Conservation (phyloP, 495 filamentous ascomycete genomes). For the Chaetomium tenue region DNA sequence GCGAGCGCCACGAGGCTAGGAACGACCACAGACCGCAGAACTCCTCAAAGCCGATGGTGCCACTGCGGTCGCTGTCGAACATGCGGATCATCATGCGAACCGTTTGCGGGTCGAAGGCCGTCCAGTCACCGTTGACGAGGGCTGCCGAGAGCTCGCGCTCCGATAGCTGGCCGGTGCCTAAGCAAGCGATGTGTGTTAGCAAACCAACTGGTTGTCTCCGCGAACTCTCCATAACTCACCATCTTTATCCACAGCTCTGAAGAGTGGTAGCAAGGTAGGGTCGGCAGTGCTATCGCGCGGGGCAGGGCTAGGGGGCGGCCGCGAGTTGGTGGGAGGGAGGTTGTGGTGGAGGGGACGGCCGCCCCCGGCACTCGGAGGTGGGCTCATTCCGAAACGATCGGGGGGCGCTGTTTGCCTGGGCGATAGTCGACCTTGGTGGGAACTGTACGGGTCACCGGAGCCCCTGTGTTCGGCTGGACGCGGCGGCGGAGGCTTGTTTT, state of each 20-base stretch:
- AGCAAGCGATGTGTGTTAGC: constrained; percentile 18
- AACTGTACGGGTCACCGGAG: constrained; percentile 25
- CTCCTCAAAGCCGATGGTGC: constrained; percentile 90
- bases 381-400: constrained; percentile 34
- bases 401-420: constrained; percentile 23
- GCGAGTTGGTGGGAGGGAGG: constrained; percentile 55
- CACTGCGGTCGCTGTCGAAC: constrained; percentile 89
- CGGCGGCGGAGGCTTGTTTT: constrained; percentile 42
- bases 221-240: constrained; percentile 42
- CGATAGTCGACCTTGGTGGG: constrained; percentile 26
- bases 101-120: constrained; percentile 91
- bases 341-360: constrained; percentile 51
- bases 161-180: constrained; percentile 73
- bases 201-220: background rate
- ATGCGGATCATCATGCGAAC: constrained; percentile 99
- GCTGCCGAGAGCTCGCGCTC: constrained; percentile 87
- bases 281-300: constrained; percentile 62
- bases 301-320: constrained; percentile 63
- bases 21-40: constrained; percentile 96
- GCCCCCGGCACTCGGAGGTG: constrained; percentile 36
- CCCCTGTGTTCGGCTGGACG: constrained; percentile 33
- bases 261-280: constrained; percentile 76
- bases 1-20: constrained; percentile 84
- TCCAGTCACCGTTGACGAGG: constrained; percentile 94
- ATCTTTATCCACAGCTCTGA: constrained; percentile 86